Conservation (phyloP, 345 rosid species). For the Firmiana major region DNA sequence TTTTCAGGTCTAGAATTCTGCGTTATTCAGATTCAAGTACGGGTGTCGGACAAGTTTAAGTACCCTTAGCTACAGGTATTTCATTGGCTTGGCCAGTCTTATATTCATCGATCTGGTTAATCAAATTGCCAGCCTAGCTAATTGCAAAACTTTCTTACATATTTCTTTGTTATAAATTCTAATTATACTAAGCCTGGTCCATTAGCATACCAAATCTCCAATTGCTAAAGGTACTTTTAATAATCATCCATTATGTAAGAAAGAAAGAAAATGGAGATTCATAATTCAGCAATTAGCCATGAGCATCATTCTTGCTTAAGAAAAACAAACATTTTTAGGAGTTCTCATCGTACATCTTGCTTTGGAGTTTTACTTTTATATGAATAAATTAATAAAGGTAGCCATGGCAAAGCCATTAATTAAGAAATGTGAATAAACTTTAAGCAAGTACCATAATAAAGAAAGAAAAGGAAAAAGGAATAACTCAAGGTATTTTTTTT, state of each 20-base stretch:
- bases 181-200: too few species aligned
- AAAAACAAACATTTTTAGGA: conserved; percentile 4
- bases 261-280: background rate
- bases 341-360: background rate
- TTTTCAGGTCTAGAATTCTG: background rate
- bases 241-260: background rate
- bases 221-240: background rate
- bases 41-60: background rate
- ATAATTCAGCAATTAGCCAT: background rate
- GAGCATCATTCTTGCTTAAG: background rate
- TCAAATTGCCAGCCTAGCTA: background rate
- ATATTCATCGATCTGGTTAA: background rate
- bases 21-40: background rate
- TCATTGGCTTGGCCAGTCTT: background rate
- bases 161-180: background rate
- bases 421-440: background rate
- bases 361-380: background rate
- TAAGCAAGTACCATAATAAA: background rate
- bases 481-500: background rate
- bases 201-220: conserved; percentile 7
- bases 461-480: background rate
- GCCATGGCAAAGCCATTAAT: conserved; percentile 1
- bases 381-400: too few species aligned
- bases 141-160: background rate
- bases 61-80: background rate